Evolutionary conservation across 2,329 filamentous ascomycete species (phyloP).

Genomic region (Lecanoromycetidae sp.): DNA sequence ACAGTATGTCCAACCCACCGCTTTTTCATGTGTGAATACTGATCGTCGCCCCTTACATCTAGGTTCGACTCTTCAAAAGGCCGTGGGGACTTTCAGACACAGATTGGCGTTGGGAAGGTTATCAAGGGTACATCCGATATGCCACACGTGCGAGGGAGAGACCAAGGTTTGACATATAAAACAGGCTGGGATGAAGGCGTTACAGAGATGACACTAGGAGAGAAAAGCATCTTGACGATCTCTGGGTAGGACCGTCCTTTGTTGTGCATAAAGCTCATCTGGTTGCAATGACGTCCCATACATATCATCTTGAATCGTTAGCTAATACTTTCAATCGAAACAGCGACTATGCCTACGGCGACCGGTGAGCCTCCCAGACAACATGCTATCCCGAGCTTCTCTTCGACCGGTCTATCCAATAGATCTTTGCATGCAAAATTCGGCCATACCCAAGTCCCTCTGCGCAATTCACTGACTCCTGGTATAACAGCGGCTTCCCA

Average conservation of each 20-base stretch:
- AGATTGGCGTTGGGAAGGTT: conserved; percentile 71
- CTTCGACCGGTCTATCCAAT: no score
- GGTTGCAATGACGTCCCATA: no score
- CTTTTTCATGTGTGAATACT: not conserved
- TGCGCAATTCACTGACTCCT: conserved; percentile 20
- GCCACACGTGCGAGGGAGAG: conserved; percentile 16
- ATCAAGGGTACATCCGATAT: conserved; percentile 57
- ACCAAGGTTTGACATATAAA: conserved; percentile 25
- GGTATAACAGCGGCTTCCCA: conserved; percentile 54
- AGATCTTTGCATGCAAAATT: no score
- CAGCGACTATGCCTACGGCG: conserved; percentile 55
- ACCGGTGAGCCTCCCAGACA: conserved; percentile 36
- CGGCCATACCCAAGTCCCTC: no score
- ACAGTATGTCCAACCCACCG: conserved; percentile 43
- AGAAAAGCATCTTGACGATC: conserved; percentile 79
- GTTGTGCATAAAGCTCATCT: not conserved
- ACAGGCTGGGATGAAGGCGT: conserved; percentile 80
- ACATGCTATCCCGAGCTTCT: not conserved
- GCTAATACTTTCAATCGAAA: not conserved
- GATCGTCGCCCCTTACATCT: conserved; percentile 4
- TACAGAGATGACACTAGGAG: conserved; percentile 71
- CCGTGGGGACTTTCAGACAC: conserved; percentile 61
- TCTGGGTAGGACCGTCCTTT: conserved; percentile 45
- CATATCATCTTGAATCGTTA: not conserved
- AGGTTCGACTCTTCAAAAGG: conserved; percentile 85